Conservation (phyloP, 2,329 filamentous ascomycete genomes). For the Phialophora chinensis region DNA sequence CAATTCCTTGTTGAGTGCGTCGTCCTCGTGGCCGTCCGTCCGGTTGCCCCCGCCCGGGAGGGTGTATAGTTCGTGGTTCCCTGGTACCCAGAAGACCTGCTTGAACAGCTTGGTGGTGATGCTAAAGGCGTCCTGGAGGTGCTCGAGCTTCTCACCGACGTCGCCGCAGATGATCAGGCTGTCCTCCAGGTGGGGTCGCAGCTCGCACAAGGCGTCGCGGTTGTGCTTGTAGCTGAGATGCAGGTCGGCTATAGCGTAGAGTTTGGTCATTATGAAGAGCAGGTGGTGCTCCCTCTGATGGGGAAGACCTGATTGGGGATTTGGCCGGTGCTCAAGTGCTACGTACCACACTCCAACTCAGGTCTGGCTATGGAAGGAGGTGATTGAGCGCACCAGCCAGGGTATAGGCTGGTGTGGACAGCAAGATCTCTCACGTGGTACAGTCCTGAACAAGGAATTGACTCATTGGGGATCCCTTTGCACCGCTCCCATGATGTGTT, state of each 20-base stretch:
- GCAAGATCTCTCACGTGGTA: neutral
- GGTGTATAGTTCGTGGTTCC: conserved; percentile 65
- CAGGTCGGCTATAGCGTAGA: conserved; percentile 40
- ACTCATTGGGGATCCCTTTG: neutral
- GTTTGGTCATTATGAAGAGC: conserved; percentile 29
- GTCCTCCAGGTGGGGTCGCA: conserved; percentile 36
- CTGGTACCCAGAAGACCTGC: conserved; percentile 57
- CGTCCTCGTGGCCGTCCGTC: conserved; percentile 22
- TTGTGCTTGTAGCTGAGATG: conserved; percentile 40
- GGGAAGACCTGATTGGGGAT: neutral
- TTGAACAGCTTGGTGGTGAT: conserved; percentile 39
- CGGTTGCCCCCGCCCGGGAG: conserved; percentile 43
- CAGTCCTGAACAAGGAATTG: neutral
- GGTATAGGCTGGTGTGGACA: too few species aligned
- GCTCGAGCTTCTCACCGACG: conserved; percentile 39
- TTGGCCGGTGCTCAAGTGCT: neutral
- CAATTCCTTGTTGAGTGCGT: conserved; percentile 41
- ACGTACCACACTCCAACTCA: neutral
- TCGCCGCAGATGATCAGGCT: conserved; percentile 40
- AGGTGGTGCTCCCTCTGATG: neutral
- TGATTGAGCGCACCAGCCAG: neutral
- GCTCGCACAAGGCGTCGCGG: conserved; percentile 36
- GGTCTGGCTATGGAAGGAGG: neutral
- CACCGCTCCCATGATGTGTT: neutral
- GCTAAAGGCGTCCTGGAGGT: conserved; percentile 36